phyloP scores from a whole-genome alignment of 495 filamentous ascomycete species.

The Letharia columbiana region DNA sequence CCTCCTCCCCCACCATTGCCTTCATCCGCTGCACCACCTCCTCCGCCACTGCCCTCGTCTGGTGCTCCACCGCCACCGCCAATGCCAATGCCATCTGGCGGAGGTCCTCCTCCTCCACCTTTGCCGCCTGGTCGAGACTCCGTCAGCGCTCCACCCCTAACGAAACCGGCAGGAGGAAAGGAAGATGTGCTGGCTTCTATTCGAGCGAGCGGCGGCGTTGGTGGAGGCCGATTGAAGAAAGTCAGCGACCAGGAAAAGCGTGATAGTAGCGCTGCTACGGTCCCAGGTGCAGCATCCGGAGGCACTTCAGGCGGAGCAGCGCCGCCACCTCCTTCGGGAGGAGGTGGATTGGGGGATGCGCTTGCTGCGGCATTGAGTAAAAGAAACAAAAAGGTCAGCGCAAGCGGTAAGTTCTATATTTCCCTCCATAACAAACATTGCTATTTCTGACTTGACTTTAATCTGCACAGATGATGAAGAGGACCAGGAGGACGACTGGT shows the following conservation, averaged over 20 bases:
- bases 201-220: slow-evolving; percentile 63
- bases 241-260: slow-evolving; percentile 67
- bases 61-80: slow-evolving; percentile 40
- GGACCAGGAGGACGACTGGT: slow-evolving; percentile 60
- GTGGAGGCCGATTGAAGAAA: slow-evolving; percentile 64
- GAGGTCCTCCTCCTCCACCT: slow-evolving; percentile 60
- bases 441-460: slow-evolving; percentile 23
- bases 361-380: slow-evolving; percentile 66
- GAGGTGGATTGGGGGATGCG: slow-evolving; percentile 69
- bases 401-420: slow-evolving; percentile 64
- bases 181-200: slow-evolving; percentile 75
- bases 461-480: slow-evolving; percentile 61
- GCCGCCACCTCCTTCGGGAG: slow-evolving; percentile 36
- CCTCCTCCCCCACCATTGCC: slow-evolving; percentile 31
- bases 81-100: slow-evolving; percentile 38
- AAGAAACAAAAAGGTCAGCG: slow-evolving; percentile 81
- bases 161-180: slow-evolving; percentile 43
- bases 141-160: slow-evolving; percentile 51
- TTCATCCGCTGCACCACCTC: slow-evolving; percentile 32
- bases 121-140: slow-evolving; percentile 56
- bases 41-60: slow-evolving; percentile 36
- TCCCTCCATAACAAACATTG: background rate
- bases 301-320: slow-evolving; percentile 49
- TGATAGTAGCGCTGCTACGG: slow-evolving; percentile 67
- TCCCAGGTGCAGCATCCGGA: slow-evolving; percentile 50